Evolutionary conservation across 1,284 basidiomycete genomes (phyloP).

Genomic region (Cystobasidium sp.): DNA sequence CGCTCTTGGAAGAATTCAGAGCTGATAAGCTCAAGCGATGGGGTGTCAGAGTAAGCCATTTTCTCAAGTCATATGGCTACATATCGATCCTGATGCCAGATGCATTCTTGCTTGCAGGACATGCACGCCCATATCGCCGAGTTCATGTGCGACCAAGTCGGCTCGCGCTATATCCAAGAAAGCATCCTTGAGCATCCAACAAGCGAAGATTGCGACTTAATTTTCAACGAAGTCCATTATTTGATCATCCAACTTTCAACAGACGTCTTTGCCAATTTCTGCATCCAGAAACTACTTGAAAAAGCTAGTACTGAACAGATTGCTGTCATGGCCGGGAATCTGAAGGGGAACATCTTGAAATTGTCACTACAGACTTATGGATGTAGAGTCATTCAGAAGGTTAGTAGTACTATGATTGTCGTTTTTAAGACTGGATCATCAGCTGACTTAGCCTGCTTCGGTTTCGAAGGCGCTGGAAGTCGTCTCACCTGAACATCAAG

Average conservation of each 20-base stretch:
- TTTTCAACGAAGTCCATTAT: slow-evolving; percentile 92
- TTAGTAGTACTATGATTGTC: slow-evolving; percentile 34
- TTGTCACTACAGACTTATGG: slow-evolving; percentile 94
- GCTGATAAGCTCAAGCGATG: slow-evolving; percentile 76
- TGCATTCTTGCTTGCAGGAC: slow-evolving; percentile 64
- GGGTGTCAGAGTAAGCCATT: slow-evolving; percentile 70
- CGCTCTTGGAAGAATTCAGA: slow-evolving; percentile 81
- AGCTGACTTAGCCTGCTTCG: slow-evolving; percentile 42
- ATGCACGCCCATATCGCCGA: slow-evolving; percentile 86
- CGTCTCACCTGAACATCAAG: slow-evolving; percentile 76
- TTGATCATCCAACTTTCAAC: slow-evolving; percentile 79
- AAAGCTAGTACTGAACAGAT: slow-evolving; percentile 75
- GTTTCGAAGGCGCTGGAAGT: slow-evolving; percentile 76
- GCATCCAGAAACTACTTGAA: slow-evolving; percentile 94
- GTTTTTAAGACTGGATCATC: neutral
- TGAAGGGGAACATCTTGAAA: slow-evolving; percentile 78
- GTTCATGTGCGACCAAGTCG: slow-evolving; percentile 90
- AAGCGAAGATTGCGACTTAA: slow-evolving; percentile 55
- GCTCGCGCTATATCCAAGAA: slow-evolving; percentile 81
- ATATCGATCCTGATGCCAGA: neutral
- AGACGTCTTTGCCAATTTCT: slow-evolving; percentile 96
- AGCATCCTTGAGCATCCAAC: slow-evolving; percentile 52
- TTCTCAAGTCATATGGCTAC: neutral
- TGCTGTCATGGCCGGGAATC: slow-evolving; percentile 71
- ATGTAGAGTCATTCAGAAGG: slow-evolving; percentile 65